Percentiles rank a stretch among this genome's conserved stretches.
These are phyloP conservation scores for Trichoderma virens DNA, from an alignment of 495 filamentous ascomycete species.

Conservation along the genomic window DNA sequence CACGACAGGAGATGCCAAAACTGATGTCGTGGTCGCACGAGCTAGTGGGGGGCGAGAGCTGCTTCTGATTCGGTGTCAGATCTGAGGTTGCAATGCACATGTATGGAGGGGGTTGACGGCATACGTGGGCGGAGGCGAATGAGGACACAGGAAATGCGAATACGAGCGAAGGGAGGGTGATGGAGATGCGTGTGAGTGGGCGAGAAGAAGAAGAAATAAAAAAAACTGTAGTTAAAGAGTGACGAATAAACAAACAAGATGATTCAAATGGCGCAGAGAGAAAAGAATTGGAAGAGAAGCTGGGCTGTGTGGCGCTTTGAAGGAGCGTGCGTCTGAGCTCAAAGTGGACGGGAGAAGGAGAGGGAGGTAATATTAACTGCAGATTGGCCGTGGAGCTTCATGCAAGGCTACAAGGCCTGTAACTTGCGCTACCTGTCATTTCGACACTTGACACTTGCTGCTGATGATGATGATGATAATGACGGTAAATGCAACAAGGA, in stretches of 20 bases:
- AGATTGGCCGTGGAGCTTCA: constrained; percentile 1
- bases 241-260: neutral
- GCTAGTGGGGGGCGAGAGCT: constrained; percentile 16
- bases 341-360: neutral
- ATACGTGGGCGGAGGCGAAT: neutral
- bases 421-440: neutral
- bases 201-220: neutral
- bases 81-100: constrained; percentile 7
- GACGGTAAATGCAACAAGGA: no score
- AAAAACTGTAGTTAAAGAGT: neutral
- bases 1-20: constrained; percentile 66
- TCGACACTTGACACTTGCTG: neutral
- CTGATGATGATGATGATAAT: no score
- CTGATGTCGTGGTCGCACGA: constrained; percentile 16
- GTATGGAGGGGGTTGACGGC: constrained; percentile 10
- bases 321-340: neutral
- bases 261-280: neutral
- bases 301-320: neutral
- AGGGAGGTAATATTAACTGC: neutral
- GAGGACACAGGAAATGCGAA: neutral
- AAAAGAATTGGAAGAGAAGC: neutral
- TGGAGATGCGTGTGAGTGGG: neutral
- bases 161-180: neutral
- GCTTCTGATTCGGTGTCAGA: constrained; percentile 15
- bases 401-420: neutral